Evolutionary conservation across 1,284 basidiomycete genomes (phyloP).

Genomic region (Marasmius oreades): DNA sequence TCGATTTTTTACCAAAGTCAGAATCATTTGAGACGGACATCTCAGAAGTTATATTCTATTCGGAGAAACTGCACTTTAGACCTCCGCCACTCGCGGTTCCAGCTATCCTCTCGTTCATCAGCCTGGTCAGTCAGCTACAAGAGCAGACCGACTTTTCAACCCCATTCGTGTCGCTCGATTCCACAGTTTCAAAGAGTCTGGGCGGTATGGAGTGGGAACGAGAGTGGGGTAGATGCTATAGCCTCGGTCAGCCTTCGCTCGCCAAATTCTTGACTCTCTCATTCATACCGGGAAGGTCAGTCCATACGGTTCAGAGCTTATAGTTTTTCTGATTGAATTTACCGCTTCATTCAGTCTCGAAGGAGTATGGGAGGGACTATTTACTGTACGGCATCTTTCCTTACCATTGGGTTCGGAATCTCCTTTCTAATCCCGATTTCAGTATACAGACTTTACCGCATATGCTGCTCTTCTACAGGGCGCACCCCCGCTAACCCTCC

Average conservation of each 20-base stretch:
- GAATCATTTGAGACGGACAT: constrained; percentile 21
- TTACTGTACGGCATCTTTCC: constrained; percentile 46
- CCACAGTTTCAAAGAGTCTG: constrained; percentile 25
- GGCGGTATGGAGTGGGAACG: constrained; percentile 47
- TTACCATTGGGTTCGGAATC: constrained; percentile 3
- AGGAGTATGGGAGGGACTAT: constrained; percentile 74
- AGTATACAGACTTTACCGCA: constrained; percentile 74
- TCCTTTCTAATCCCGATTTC: constrained; percentile 4
- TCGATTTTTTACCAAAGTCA: constrained; percentile 45
- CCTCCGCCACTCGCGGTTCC: constrained; percentile 60
- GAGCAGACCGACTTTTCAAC: constrained; percentile 29
- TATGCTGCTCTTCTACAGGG: constrained; percentile 65
- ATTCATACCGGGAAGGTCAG: constrained; percentile 53
- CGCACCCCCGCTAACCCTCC: constrained; percentile 51
- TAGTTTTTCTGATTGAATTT: background rate
- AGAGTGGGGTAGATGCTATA: constrained; percentile 58
- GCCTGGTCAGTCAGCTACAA: constrained; percentile 43
- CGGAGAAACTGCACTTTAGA: constrained; percentile 34
- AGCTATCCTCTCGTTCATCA: constrained; percentile 68
- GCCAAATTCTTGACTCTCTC: constrained; percentile 34
- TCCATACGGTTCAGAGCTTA: background rate
- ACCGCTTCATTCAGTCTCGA: constrained; percentile 43
- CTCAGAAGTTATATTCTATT: constrained; percentile 35
- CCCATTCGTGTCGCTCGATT: constrained; percentile 33
- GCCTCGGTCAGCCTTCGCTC: constrained; percentile 30